Evolutionary conservation across 2,329 filamentous ascomycete genomes (phyloP).

Genomic region (Clathrospora elynae): DNA sequence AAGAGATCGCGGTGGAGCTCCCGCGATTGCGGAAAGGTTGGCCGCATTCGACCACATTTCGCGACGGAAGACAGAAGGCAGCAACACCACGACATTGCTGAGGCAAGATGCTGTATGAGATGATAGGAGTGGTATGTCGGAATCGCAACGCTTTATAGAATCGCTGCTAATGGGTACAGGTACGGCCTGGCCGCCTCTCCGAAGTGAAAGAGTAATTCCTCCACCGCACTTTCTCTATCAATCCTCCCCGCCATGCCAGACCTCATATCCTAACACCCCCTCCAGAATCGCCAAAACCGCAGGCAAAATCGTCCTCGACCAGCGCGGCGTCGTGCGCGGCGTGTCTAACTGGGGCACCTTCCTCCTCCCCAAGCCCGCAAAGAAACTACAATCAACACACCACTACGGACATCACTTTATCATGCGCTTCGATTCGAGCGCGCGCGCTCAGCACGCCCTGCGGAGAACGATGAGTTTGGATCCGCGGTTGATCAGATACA

Average conservation of each 20-base stretch:
- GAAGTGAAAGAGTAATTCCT: constrained; percentile 88
- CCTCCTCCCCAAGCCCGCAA: constrained; percentile 77
- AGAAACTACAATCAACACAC: constrained; percentile 82
- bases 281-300: constrained; percentile 83
- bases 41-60: constrained; percentile 28
- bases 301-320: constrained; percentile 79
- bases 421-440: constrained; percentile 88
- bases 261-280: constrained; percentile 3
- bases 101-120: constrained; percentile 85
- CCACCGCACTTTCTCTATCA: constrained; percentile 18
- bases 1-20: constrained; percentile 14
- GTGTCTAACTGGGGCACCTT: constrained; percentile 96
- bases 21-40: constrained; percentile 24
- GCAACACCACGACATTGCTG: constrained; percentile 6
- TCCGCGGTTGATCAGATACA: constrained; percentile 86
- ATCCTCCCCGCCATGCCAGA: not conserved
- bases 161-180: constrained; percentile 58
- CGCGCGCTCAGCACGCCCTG: constrained; percentile 74
- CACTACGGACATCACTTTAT: constrained; percentile 93
- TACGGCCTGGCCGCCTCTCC: constrained; percentile 84
- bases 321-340: constrained; percentile 87
- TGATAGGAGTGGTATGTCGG: constrained; percentile 84
- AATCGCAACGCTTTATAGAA: not conserved
- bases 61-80: constrained; percentile 22
- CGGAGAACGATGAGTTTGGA: constrained; percentile 79